phyloP scores from a whole-genome alignment of 331 rosid species.

The Telfairia occidentalis region DNA sequence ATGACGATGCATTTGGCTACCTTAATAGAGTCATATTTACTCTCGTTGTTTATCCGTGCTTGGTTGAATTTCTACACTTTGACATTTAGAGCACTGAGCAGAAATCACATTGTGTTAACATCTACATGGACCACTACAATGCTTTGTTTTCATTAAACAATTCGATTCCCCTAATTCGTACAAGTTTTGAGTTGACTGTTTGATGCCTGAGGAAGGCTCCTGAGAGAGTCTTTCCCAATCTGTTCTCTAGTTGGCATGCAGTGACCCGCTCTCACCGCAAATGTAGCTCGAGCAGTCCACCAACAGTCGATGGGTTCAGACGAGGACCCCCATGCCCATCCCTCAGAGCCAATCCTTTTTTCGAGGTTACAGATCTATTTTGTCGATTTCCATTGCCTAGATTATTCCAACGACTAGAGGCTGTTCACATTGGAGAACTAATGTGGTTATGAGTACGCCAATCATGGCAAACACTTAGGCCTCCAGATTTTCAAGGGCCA shows the following conservation, averaged over 20 bases:
- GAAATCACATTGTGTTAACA: constrained; percentile 41
- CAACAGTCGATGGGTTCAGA: not conserved
- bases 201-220: not conserved
- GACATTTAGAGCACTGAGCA: constrained; percentile 43
- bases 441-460: constrained; percentile 14
- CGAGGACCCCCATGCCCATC: not conserved
- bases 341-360: constrained; percentile 18
- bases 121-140: constrained; percentile 31
- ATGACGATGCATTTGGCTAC: constrained; percentile 21
- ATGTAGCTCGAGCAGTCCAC: not conserved
- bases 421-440: constrained; percentile 20
- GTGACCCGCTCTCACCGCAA: not conserved
- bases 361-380: no score
- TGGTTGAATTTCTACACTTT: constrained; percentile 51
- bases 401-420: constrained; percentile 16
- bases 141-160: no score
- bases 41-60: constrained; percentile 42
- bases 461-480: constrained; percentile 18
- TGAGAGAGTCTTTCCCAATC: not conserved
- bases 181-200: no score
- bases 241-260: not conserved
- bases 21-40: constrained; percentile 22
- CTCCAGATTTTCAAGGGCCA: no score
- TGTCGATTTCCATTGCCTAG: constrained; percentile 19
- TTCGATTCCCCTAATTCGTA: no score